Evolutionary conservation across 2,329 filamentous ascomycete species (phyloP).

Genomic region (Colletotrichum salicis): DNA sequence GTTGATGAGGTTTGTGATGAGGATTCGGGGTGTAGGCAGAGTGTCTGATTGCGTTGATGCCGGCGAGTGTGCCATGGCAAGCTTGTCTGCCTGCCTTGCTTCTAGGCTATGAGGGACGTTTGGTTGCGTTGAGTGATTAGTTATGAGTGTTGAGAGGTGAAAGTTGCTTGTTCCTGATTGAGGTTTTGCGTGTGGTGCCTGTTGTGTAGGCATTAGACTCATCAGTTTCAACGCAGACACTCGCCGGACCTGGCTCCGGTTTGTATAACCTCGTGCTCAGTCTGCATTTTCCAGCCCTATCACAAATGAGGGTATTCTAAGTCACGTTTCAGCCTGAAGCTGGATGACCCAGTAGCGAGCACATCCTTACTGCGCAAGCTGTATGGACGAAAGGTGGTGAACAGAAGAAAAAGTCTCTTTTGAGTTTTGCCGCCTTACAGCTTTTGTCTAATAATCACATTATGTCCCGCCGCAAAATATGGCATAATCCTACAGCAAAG

Average conservation of each 20-base stretch:
- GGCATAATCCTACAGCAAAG: slow-evolving; percentile 27
- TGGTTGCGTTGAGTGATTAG: neutral
- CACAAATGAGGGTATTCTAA: neutral
- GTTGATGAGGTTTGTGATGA: slow-evolving; percentile 62
- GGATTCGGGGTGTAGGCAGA: slow-evolving; percentile 52
- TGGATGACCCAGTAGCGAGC: no score
- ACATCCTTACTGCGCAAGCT: neutral
- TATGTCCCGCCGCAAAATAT: slow-evolving; percentile 28
- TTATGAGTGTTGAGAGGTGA: neutral
- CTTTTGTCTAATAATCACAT: slow-evolving; percentile 35
- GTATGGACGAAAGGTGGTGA: neutral
- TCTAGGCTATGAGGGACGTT: neutral
- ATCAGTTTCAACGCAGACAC: neutral
- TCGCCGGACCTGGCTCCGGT: neutral
- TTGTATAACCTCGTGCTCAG: neutral
- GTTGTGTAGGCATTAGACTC: neutral
- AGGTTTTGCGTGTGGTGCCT: neutral
- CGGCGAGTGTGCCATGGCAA: neutral
- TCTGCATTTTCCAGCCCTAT: neutral
- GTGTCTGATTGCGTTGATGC: slow-evolving; percentile 18
- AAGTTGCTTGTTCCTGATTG: neutral
- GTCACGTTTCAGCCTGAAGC: neutral
- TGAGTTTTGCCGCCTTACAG: slow-evolving; percentile 31
- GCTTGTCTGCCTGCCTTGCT: neutral
- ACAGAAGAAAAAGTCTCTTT: slow-evolving; percentile 20